Evolutionary conservation across 345 rosid genomes (phyloP), one percentile per base, ranked within the genome.

Genomic region (Syzygium grande): DNA sequence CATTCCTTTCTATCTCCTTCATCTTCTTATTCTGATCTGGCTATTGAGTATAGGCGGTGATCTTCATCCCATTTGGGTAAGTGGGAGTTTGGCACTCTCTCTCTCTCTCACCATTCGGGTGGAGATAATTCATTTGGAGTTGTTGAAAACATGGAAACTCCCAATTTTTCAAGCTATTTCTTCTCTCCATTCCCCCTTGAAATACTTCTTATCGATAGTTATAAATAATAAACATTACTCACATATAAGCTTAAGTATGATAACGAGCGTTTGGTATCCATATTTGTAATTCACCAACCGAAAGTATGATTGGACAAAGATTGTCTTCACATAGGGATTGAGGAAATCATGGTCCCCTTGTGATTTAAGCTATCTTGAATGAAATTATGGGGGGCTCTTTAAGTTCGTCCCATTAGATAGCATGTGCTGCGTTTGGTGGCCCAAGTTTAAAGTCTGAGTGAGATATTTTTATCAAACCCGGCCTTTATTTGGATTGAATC

Each of bases 231-330:
- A 22, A 46, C 11, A 23, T 22, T 46, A 11, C 21, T 83, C 53
- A 9, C 14, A 0, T 46, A 11, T 79, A 16, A 79, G 21, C 41
- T 79, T 79, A 21, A 41, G 2, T 29, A 79, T 16, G 25, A 30
- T 65, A 4, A 25, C 13, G 41, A 38, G 0, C n/a, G 1, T 9
- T 9, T 13, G 0, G 5, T 14, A 22, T 30, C 16, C 11, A 5
- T 22, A 0, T 83, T 10, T 52, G 5, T 41, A 11, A 51, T 46
- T 22, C 17, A 22, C 17, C 14, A 46, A 49, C 14, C 46, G 11
- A 22, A 11, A 22, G 23, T 51, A 83, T 46, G 21, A 6, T 41
- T 3, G 30, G 53, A 83, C 6, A 10, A 22, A 83, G 30, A 5
- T 65, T 30, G 46, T 43, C 46, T 43, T 43, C 46, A 43, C 46